Conservation (phyloP, 176 grass and related monocot species). For the Panicum miliaceum region DNA sequence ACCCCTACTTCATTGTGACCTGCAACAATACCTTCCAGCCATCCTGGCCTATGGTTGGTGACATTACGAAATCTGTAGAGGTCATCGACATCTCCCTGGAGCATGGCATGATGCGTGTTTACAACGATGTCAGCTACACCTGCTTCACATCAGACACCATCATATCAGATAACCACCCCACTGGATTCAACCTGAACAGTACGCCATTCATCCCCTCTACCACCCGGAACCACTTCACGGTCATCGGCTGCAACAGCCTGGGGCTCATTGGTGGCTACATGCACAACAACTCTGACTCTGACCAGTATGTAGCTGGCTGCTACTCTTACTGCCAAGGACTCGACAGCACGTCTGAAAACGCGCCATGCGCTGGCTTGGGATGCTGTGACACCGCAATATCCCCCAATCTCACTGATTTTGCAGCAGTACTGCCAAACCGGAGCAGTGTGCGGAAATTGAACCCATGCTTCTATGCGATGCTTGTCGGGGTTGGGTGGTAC, state of each 20-base stretch:
- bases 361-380: slow-evolving; percentile 13
- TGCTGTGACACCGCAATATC: slow-evolving; percentile 34
- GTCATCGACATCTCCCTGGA: slow-evolving; percentile 43
- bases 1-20: neutral
- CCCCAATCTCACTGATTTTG: slow-evolving; percentile 3
- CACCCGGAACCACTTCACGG: slow-evolving; percentile 36
- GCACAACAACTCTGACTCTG: neutral
- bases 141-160: slow-evolving; percentile 40
- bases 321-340: slow-evolving; percentile 45
- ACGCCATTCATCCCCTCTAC: slow-evolving; percentile 36
- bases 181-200: neutral
- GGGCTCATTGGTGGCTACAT: slow-evolving; percentile 3
- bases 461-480: slow-evolving; percentile 52
- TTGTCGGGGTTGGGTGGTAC: slow-evolving; percentile 42
- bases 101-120: slow-evolving; percentile 20
- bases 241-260: slow-evolving; percentile 38
- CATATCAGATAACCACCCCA: neutral
- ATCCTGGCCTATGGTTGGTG: slow-evolving; percentile 13
- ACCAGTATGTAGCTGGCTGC: slow-evolving; percentile 36
- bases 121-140: neutral
- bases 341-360: slow-evolving; percentile 12
- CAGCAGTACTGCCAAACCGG: neutral
- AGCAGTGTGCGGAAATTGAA: slow-evolving; percentile 28
- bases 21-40: slow-evolving; percentile 40
- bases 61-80: accelerated